Base-by-base conservation (phyloP, 768 basidiomycete genomes). In the Russula dissimulans region DNA sequence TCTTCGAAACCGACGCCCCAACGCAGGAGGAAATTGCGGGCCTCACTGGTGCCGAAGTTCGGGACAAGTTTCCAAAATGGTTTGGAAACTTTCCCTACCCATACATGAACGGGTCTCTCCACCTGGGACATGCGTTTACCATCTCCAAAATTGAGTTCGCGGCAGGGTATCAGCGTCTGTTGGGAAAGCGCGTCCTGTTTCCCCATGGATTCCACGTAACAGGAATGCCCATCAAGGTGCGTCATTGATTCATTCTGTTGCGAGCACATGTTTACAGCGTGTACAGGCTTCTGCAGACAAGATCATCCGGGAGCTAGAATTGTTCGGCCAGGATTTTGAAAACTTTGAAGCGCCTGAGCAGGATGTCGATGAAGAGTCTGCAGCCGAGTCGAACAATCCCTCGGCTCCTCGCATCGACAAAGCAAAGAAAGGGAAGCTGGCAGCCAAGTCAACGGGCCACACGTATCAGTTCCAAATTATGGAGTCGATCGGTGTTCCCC, bases 401-500 rank as follows among this genome's bases (percentile, higher is more conserved):
- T 73, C 72, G 4, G 71, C 72, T 5, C 66, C 70, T 39, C 75
- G 83, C 60, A 79, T 81, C 53, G 82, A 79, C 62, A 97, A 97
- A 71, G 93, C 84, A 3, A 97, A 93, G 72, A 99, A 99, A 76
- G 94, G 95, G 52, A 99, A 99, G 72, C 75, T 98, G 17, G 81
- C 82, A 17, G 91, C 92, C 17, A 98, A 99, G 75, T 85, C 89
- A 0, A 95, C 95, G 2, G 97, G 95, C 2, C 78, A 91, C 62
- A 87, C 86, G 34, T 98, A 98, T 74, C 97, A 99, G 71, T 99
- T 98, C 81, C 97, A 98, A 78, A 98, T 98, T 72, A 88, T 98
- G 86, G 87, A 95, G 69, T 89, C 91, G 44, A 91, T 97, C 66
- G 86, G 89, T 51, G 86, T 98, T 5, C 91, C 94, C 12, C 82